phyloP scores from a whole-genome alignment of 257 asterid genomes.

The Cinchona pubescens region DNA sequence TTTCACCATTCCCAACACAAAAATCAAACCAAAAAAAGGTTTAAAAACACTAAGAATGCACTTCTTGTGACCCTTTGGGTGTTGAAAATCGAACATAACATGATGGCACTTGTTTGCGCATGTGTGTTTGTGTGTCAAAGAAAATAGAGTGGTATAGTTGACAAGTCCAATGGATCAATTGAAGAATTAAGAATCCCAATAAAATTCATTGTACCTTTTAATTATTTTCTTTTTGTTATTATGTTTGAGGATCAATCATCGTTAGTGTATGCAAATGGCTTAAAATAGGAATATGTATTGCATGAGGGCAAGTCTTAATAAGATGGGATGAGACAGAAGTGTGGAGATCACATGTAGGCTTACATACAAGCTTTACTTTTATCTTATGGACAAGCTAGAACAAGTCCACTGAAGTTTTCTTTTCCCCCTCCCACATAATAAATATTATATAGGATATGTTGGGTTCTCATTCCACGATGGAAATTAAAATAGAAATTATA shows the following conservation, averaged over 20 bases:
- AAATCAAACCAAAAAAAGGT: background rate
- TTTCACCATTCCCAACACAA: slow-evolving; percentile 13
- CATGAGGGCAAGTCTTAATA: no score
- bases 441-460: no score
- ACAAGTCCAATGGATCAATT: background rate
- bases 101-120: slow-evolving; percentile 1
- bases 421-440: no score
- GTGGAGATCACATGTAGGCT: no score
- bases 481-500: no score
- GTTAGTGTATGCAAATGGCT: background rate
- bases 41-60: background rate
- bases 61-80: background rate
- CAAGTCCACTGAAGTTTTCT: no score
- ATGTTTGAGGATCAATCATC: background rate
- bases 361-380: no score
- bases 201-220: background rate
- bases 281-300: background rate
- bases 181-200: background rate
- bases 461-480: no score
- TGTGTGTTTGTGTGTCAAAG: background rate
- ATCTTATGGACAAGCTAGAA: no score
- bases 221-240: slow-evolving; percentile 14
- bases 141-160: background rate
- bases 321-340: no score
- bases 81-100: background rate